These are phyloP conservation scores for Sporothrix protearum DNA, from an alignment of 2,329 filamentous ascomycete species.

Conservation along the genomic window DNA sequence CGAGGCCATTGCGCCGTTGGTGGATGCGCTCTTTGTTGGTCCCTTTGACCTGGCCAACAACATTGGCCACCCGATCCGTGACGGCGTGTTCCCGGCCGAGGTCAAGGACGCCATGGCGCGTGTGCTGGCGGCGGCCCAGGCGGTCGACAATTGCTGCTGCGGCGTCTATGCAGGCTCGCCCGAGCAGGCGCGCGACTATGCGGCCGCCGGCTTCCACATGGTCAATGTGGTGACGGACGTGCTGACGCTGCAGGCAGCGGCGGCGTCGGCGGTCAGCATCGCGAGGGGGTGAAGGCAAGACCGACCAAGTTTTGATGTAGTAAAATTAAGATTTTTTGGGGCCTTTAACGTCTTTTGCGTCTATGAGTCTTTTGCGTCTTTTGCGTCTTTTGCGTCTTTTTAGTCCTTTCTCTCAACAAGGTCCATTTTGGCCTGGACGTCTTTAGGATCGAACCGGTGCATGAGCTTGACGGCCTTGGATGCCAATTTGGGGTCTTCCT, in stretches of 20 bases:
- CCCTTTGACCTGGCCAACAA: conserved; percentile 65
- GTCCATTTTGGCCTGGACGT: conserved; percentile 68
- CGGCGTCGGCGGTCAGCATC: conserved; percentile 46
- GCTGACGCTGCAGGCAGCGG: conserved; percentile 46
- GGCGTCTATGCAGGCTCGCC: conserved; percentile 57
- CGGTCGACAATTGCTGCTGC: conserved; percentile 60
- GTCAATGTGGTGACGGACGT: conserved; percentile 57
- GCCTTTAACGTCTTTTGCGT: too few relatives aligned
- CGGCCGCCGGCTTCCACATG: conserved; percentile 59
- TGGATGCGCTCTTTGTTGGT: conserved; percentile 63
- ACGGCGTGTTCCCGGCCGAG: conserved; percentile 56
- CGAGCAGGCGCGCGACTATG: conserved; percentile 54
- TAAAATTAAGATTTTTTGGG: too few relatives aligned
- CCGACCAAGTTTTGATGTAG: neutral
- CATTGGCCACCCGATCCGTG: conserved; percentile 59
- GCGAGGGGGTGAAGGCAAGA: conserved; percentile 39
- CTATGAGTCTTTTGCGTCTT: too few relatives aligned
- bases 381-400: too few relatives aligned
- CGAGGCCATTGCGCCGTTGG: conserved; percentile 60
- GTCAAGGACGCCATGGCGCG: conserved; percentile 58
- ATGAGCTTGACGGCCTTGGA: conserved; percentile 67
- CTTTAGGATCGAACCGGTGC: conserved; percentile 67
- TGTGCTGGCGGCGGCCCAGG: conserved; percentile 54
- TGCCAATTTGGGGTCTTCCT: conserved; percentile 53
- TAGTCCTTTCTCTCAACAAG: conserved; percentile 43